Conservation (phyloP, 2,329 filamentous ascomycete species). For the Xylaria sp. region DNA sequence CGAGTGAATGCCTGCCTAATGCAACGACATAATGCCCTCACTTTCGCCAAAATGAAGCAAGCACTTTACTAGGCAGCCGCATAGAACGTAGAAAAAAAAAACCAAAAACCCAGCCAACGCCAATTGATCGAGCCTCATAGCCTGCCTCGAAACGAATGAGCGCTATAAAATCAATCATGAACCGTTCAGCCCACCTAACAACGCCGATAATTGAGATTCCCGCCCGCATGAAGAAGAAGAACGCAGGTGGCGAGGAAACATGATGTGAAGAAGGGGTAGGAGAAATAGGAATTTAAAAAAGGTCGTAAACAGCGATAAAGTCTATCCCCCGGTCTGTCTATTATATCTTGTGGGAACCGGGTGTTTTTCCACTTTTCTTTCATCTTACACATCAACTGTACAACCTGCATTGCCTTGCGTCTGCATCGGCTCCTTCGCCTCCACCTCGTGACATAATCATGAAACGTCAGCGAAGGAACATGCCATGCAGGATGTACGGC, state of each 20-base stretch:
- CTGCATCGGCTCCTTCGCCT: slow-evolving; percentile 17
- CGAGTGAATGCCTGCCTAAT: slow-evolving; percentile 13
- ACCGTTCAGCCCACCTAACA: slow-evolving; percentile 8
- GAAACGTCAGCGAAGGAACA: slow-evolving; percentile 15
- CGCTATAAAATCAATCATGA: slow-evolving; percentile 17
- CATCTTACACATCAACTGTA: slow-evolving; percentile 10
- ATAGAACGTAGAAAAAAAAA: slow-evolving; percentile 19
- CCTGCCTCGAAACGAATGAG: slow-evolving; percentile 7
- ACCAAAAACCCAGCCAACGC: slow-evolving; percentile 18
- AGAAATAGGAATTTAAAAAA: not conserved
- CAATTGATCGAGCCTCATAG: slow-evolving; percentile 20
- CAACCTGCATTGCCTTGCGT: slow-evolving; percentile 21
- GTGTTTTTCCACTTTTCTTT: slow-evolving; percentile 26
- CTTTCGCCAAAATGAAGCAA: not conserved
- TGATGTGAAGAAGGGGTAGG: not conserved
- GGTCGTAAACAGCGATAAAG: not conserved
- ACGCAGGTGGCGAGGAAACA: not conserved
- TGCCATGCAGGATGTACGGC: slow-evolving; percentile 19
- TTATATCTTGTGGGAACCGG: slow-evolving; percentile 1
- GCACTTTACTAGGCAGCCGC: not conserved
- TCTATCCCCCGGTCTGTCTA: slow-evolving; percentile 29
- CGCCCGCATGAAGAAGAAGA: not conserved
- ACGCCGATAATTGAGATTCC: slow-evolving; percentile 16
- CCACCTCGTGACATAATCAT: slow-evolving; percentile 14
- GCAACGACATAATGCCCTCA: slow-evolving; percentile 7